Evolutionary conservation across 1,284 basidiomycete genomes (phyloP), one percentile per base, ranked within the genome.

Genomic region (Rhodotorula sp.): DNA sequence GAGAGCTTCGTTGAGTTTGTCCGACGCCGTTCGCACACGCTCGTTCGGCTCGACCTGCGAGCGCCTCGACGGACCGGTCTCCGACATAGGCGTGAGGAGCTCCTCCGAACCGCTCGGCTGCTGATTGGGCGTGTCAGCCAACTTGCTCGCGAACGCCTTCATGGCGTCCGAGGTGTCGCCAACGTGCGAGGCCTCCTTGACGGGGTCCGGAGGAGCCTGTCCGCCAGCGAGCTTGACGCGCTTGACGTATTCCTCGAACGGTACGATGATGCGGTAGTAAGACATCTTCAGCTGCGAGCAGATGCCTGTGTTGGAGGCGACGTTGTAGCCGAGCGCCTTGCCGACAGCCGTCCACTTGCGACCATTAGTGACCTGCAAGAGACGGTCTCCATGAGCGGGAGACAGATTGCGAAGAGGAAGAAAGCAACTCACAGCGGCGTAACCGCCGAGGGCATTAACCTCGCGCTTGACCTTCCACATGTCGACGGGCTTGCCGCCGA

Each of bases 401-500:
- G 50, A 22, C 16, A 26, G 28, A 24, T 31, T 13, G 22, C 31
- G 24, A 13, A 20, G 30, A 30, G 18, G 54, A 24, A 68, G 53
- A 34, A 10, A 10, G 28, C 4, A 2, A 81, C 86, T 80, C 81
- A 94, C 91, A 73, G 85, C 85, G 65, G 92, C 89, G 80, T 89
- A 90, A 54, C 95, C 95, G 64, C 95, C 95, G 53, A 90, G 80
- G 75, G 88, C 88, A 65, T 90, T 88, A 40, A 98, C 93, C 80
- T 94, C 92, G 26, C 65, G 71, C 55, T 73, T 86, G 71, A 99
- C 83, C 65, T 89, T 85, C 89, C 94, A 99, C 16, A 99, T 84
- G 83, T 99, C 94, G 67, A 99, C 83, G 2, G 93, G 86, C 77
- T 91, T 90, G 80, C 92, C 89, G 80, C 94, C 93, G 79, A 99